Conservation (phyloP, 371 early-diverging fungal genomes). For the Choanephora cucurbitarum region DNA sequence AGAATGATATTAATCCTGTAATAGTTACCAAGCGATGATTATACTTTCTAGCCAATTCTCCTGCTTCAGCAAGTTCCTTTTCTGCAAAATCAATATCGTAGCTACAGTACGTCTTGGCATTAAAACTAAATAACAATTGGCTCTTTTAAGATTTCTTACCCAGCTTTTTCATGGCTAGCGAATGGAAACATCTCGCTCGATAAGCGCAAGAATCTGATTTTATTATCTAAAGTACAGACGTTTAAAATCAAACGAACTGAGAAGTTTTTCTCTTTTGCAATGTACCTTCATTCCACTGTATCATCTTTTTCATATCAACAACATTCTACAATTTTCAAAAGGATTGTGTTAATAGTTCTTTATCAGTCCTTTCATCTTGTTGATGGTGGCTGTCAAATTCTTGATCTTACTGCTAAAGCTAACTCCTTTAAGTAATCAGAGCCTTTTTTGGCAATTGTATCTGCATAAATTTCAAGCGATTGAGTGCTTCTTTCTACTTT, state of each 20-base stretch:
- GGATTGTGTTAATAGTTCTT: neutral
- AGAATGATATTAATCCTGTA: too few relatives aligned
- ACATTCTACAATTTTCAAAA: constrained; percentile 30
- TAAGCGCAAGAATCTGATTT: constrained; percentile 51
- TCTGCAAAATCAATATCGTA: constrained; percentile 42
- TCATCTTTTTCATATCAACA: constrained; percentile 37
- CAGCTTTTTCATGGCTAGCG: constrained; percentile 44
- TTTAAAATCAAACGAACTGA: too few relatives aligned
- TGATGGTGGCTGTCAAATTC: too few relatives aligned
- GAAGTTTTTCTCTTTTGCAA: neutral
- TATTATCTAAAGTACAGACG: constrained; percentile 26
- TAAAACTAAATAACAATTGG: neutral
- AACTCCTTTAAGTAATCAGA: constrained; percentile 14
- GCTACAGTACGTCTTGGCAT: constrained; percentile 6
- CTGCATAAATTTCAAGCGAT: neutral
- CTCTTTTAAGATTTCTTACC: constrained; percentile 23
- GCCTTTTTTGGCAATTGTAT: neutral
- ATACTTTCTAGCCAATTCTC: constrained; percentile 40
- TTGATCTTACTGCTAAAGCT: constrained; percentile 30
- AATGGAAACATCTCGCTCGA: constrained; percentile 54
- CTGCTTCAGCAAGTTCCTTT: constrained; percentile 32
- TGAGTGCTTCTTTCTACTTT: neutral
- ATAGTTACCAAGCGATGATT: constrained; percentile 49
- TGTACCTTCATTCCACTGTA: constrained; percentile 56
- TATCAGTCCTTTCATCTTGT: too few relatives aligned